Evolutionary conservation across 2,329 filamentous ascomycete species (phyloP).

Genomic region (Pseudogymnoascus sp.): DNA sequence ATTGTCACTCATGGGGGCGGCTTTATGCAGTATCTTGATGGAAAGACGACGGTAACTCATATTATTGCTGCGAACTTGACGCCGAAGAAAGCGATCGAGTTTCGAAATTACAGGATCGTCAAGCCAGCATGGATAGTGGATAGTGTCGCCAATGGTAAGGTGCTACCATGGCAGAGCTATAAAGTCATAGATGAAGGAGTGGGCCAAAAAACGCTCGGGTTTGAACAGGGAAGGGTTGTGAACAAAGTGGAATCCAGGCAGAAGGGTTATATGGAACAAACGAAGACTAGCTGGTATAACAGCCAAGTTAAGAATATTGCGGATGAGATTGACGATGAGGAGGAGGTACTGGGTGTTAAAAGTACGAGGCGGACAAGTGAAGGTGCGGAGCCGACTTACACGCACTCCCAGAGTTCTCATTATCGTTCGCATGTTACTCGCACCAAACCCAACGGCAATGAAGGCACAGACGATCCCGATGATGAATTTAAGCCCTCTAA

Average conservation of each 20-base stretch:
- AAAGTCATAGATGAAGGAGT: slow-evolving; percentile 77
- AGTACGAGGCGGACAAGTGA: slow-evolving; percentile 9
- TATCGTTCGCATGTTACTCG: neutral
- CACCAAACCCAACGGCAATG: neutral
- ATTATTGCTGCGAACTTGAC: slow-evolving; percentile 88
- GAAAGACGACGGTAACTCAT: slow-evolving; percentile 90
- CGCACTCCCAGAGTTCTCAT: neutral
- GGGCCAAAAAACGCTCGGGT: slow-evolving; percentile 66
- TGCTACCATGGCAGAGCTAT: slow-evolving; percentile 81
- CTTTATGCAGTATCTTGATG: slow-evolving; percentile 89
- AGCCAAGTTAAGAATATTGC: slow-evolving; percentile 50
- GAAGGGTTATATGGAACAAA: slow-evolving; percentile 71
- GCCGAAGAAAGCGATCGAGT: slow-evolving; percentile 88
- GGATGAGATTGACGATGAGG: slow-evolving; percentile 36
- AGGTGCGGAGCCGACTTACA: neutral
- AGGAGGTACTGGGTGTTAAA: slow-evolving; percentile 19
- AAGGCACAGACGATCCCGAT: neutral
- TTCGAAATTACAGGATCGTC: slow-evolving; percentile 78
- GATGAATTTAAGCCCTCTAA: neutral
- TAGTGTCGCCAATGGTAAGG: slow-evolving; percentile 69
- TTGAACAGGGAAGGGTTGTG: slow-evolving; percentile 54
- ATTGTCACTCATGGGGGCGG: slow-evolving; percentile 91
- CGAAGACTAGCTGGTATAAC: slow-evolving; percentile 74
- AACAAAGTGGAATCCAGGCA: slow-evolving; percentile 55
- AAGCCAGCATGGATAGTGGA: slow-evolving; percentile 93